Percentiles rank a stretch among this genome's conserved stretches.
These are phyloP conservation scores for Ustilago hordei DNA, from an alignment of 1,284 basidiomycete genomes.

Conservation along the genomic window DNA sequence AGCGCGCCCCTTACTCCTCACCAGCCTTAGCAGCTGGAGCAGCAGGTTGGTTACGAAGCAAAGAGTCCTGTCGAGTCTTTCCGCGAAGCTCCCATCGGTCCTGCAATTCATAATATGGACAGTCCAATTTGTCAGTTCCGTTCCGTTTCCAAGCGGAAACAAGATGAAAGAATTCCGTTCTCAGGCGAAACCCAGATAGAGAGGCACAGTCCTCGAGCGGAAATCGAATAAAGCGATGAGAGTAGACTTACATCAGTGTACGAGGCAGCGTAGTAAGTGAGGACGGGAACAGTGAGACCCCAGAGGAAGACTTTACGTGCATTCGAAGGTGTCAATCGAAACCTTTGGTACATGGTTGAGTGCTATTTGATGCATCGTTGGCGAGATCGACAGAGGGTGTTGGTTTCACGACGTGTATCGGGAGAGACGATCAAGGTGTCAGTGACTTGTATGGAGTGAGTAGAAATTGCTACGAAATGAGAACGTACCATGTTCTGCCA, in stretches of 20 bases:
- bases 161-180: background rate
- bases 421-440: background rate
- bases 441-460: background rate
- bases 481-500: slow-evolving; percentile 58
- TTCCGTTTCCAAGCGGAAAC: background rate
- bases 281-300: slow-evolving; percentile 55
- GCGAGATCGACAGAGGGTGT: background rate
- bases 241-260: slow-evolving; percentile 57
- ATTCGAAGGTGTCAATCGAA: slow-evolving; percentile 59
- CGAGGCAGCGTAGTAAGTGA: slow-evolving; percentile 50
- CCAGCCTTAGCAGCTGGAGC: slow-evolving; percentile 20
- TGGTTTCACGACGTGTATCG: background rate
- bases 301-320: slow-evolving; percentile 50
- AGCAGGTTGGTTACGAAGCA: slow-evolving; percentile 46
- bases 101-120: slow-evolving; percentile 18
- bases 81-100: slow-evolving; percentile 60
- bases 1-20: slow-evolving; percentile 25
- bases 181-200: too few relatives aligned
- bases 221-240: too few relatives aligned
- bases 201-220: too few relatives aligned
- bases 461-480: background rate
- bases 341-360: slow-evolving; percentile 66
- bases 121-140: slow-evolving; percentile 5
- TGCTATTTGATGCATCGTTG: slow-evolving; percentile 18
- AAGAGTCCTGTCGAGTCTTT: slow-evolving; percentile 55